Evolutionary conservation across 768 basidiomycete genomes (phyloP), one percentile per base, ranked within the genome.

Genomic region (Mrakia gelida): DNA sequence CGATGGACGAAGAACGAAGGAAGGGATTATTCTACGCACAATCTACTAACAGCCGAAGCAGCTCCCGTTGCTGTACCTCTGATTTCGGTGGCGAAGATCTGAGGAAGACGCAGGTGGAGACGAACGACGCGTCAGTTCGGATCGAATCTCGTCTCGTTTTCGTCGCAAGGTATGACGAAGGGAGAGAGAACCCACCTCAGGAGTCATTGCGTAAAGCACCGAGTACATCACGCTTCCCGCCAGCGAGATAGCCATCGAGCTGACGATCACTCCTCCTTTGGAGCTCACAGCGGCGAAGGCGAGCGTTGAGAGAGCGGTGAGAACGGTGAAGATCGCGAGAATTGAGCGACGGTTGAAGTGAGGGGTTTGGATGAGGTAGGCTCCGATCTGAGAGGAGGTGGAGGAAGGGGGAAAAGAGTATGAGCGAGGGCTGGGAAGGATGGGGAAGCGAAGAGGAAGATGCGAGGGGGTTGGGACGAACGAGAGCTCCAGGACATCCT

Each of bases 11-110:
- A 30, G 49, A 73, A 54, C 23, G 52, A 62, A 28, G 23, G 63
- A 73, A 34, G 63, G 61, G 61, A n/a, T n/a, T n/a, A n/a, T n/a
- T n/a, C n/a, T 16, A 4, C 54, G 32, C 82, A 93, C 91, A 95
- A 89, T 83, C 94, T 87, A 2, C 92, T 94, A 0, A 95, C 84
- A 15, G 93, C 93, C 4, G 92, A 93, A 0, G 94, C 93, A 73
- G 92, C 91, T 0, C 94, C 94, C 81, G 92, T 91, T 0, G 93
- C 94, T 0, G 93, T 94, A 38, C 94, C 94, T 70, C 94, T 89
- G 3, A 94, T 91, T 90, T 80, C 89, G 0, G 92, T 93, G 0
- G 88, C 90, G 81, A 95, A 95, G 32, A 61, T 49, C 71, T 56
- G 52, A 26, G 6, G 32, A 28, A 34, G 34, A 26, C 43, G 11